Evolutionary conservation across 768 basidiomycete species (phyloP), one percentile per base, ranked within the genome.

Genomic region (Auriscalpium microsporum): DNA sequence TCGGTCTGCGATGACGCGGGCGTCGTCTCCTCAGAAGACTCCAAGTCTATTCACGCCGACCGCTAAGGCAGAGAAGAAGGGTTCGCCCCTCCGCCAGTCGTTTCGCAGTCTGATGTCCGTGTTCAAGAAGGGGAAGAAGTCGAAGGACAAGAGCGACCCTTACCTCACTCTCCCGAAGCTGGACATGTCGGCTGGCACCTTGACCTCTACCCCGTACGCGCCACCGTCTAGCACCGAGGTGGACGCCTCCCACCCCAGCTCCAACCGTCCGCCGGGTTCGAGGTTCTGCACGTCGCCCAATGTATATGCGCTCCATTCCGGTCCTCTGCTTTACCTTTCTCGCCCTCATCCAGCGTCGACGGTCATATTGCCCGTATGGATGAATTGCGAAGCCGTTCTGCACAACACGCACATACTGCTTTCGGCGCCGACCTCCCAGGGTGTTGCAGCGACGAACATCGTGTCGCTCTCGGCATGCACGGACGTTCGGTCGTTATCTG

Each of bases 81-180:
- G 69, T 9, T 84, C 81, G 5, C 80, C 82, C 2, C 69, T 87
- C 50, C 78, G 83, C 21, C 80, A 79, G 65, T 86, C 84, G 16
- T 69, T 87, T 58, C 76, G 79, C 42, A 86, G 81, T 60, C 65
- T 87, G 34, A 69, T 87, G 45, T 78, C 82, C 6, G 79, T 80
- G 4, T 75, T 86, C 71, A 83, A 76, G 68, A 84, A 80, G 66
- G 70, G 66, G 46, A 68, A 63, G 53, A 67, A 60, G 53, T 28
- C 53, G 35, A 60, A 54, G 23, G 60, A 65, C 13, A 71, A 67
- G 50, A 56, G 59, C 48, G 67, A 60, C 10, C 4, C 50, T 33
- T 42, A 17, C 40, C 34, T 19, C 47, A 17, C 28, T 53, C 54
- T 47, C 40, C 56, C 34, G 60, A 62, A 49, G 50, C 51, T 34